Percentiles rank a stretch among this genome's conserved stretches.
Evolutionary conservation across 2,329 filamentous ascomycete genomes (phyloP).

Genomic region (Botryotinia globosa): DNA sequence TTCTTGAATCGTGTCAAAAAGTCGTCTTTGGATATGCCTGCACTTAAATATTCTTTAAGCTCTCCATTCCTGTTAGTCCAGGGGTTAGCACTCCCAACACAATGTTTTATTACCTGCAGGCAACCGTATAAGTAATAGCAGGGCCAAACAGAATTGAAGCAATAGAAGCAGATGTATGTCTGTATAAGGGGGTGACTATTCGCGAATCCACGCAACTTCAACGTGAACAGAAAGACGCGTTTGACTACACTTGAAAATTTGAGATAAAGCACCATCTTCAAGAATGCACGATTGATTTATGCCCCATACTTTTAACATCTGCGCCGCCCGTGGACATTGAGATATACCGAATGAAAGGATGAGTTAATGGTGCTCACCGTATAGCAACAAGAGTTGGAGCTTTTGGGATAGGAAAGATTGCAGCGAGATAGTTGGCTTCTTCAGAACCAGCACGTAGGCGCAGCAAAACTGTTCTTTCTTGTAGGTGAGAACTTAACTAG

Average conservation of each 20-base stretch:
- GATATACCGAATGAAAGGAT: conserved; percentile 4
- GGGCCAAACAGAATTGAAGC: no score
- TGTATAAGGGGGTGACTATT: not conserved
- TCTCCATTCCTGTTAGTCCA: conserved; percentile 59
- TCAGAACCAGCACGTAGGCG: conserved; percentile 69
- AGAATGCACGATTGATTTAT: not conserved
- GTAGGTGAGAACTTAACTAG: conserved; percentile 56
- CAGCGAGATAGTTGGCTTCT: conserved; percentile 77
- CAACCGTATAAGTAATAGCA: not conserved
- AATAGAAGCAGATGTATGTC: not conserved
- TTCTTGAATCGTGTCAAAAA: conserved; percentile 57
- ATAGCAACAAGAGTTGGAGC: conserved; percentile 80
- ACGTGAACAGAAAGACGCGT: not conserved
- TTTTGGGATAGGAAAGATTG: conserved; percentile 76
- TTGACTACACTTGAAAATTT: not conserved
- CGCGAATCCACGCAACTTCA: not conserved
- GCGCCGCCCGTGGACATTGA: not conserved
- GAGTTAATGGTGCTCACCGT: conserved; percentile 48
- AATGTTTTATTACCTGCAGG: not conserved
- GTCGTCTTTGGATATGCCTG: conserved; percentile 62
- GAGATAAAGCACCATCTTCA: not conserved
- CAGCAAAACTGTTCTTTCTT: conserved; percentile 64
- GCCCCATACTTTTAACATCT: not conserved
- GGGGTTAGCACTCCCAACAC: not conserved
- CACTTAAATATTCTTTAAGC: conserved; percentile 71